These are phyloP conservation scores for Salix koriyanagi DNA, from an alignment of 345 rosid genomes.

Conservation along the genomic window DNA sequence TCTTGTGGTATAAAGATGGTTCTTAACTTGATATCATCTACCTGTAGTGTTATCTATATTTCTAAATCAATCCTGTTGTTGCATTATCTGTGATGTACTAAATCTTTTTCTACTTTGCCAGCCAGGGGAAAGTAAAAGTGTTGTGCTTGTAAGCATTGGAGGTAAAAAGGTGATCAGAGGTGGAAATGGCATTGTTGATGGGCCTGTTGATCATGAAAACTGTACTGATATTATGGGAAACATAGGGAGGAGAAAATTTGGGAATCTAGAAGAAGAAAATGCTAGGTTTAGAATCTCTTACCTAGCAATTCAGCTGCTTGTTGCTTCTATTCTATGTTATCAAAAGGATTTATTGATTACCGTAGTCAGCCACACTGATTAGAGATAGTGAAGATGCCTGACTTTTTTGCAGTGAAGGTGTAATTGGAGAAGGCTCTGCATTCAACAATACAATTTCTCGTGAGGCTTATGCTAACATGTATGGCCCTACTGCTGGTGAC, in stretches of 20 bases:
- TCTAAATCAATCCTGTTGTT: neutral
- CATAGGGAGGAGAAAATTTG: conserved; percentile 38
- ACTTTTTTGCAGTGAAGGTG: conserved; percentile 61
- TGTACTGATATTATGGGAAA: conserved; percentile 42
- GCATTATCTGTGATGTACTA: neutral
- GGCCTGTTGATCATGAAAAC: conserved; percentile 43
- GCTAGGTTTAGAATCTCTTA: conserved; percentile 52
- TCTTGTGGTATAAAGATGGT: neutral
- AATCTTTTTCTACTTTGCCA: conserved; percentile 34
- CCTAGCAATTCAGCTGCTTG: conserved; percentile 15
- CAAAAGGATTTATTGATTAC: conserved; percentile 7
- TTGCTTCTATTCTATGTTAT: conserved; percentile 9
- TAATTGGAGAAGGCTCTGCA: conserved; percentile 50
- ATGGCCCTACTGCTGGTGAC: conserved; percentile 96
- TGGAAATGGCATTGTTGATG: conserved; percentile 74
- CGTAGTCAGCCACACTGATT: neutral
- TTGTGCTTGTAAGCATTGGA: conserved; percentile 76
- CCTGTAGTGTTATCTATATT: conserved; percentile 8
- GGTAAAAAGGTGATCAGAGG: conserved; percentile 76
- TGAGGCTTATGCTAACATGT: conserved; percentile 81
- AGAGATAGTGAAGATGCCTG: neutral
- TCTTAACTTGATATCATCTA: neutral
- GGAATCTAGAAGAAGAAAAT: conserved; percentile 52
- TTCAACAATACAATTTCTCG: conserved; percentile 47
- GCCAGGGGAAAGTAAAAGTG: conserved; percentile 90